A percentile compares a stretch with the other conserved stretches of the same genome.
Evolutionary conservation across 495 filamentous ascomycete genomes (phyloP).

Genomic region (Xylaria nigripes): DNA sequence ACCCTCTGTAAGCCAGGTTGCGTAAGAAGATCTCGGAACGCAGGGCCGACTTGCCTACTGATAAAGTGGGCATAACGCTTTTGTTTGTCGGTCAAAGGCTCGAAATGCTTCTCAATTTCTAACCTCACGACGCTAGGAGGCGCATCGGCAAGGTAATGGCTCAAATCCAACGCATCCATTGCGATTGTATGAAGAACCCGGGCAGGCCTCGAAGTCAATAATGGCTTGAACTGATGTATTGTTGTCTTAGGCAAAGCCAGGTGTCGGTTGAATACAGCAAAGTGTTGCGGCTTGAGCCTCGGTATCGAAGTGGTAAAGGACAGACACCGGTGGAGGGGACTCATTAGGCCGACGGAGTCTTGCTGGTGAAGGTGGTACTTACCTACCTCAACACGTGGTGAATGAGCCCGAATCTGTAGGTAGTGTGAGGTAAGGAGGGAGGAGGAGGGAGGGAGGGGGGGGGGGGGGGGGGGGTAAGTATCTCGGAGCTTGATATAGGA

Average conservation of each 20-base stretch:
- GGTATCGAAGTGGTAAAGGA: slow-evolving; percentile 20
- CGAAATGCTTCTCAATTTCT: slow-evolving; percentile 83
- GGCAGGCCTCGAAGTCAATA: neutral
- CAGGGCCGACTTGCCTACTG: slow-evolving; percentile 52
- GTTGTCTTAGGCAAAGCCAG: neutral
- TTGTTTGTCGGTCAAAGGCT: slow-evolving; percentile 65
- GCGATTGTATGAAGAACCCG: slow-evolving; percentile 12
- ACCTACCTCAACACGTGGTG: neutral
- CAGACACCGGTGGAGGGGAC: slow-evolving; percentile 15
- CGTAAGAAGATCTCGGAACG: slow-evolving; percentile 1
- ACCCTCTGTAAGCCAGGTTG: neutral
- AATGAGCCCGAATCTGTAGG: neutral
- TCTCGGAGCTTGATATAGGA: too few relatives aligned
- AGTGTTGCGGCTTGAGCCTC: slow-evolving; percentile 9
- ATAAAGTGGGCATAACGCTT: slow-evolving; percentile 91
- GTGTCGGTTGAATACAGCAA: slow-evolving; percentile 4
- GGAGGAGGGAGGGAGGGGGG: too few relatives aligned
- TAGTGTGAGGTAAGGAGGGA: too few relatives aligned
- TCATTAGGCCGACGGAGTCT: slow-evolving; percentile 14
- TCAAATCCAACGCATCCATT: slow-evolving; percentile 44
- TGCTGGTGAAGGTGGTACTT: neutral
- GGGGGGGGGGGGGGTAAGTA: too few relatives aligned
- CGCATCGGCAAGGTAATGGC: slow-evolving; percentile 80
- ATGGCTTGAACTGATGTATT: neutral
- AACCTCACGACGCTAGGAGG: slow-evolving; percentile 81